phyloP scores from a whole-genome alignment of 1,284 basidiomycete genomes.

The Kwoniella shivajii region DNA sequence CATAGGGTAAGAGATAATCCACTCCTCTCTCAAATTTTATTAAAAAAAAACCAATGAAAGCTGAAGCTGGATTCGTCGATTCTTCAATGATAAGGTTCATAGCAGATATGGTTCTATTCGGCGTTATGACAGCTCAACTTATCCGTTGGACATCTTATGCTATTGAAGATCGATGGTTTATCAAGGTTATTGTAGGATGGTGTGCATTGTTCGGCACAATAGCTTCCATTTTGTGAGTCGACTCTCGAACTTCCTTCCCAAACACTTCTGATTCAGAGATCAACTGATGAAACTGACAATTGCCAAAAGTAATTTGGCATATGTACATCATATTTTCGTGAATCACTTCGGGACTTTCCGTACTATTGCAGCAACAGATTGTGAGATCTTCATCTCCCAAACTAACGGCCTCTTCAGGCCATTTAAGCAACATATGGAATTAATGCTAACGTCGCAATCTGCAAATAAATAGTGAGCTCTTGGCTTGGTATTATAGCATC shows the following conservation, averaged over 20 bases:
- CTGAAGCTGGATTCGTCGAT: not conserved
- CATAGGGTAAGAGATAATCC: conserved; percentile 2
- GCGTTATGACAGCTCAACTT: conserved; percentile 1
- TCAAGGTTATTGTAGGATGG: conserved; percentile 3
- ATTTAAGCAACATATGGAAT: too few species aligned
- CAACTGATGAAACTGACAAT: not conserved
- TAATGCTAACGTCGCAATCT: too few species aligned
- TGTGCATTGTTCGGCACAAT: conserved; percentile 3
- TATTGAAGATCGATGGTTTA: conserved; percentile 5
- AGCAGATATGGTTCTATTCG: conserved; percentile 5
- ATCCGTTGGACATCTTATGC: conserved; percentile 1
- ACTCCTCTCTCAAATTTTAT: too few species aligned
- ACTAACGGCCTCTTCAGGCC: too few species aligned
- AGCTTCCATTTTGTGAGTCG: conserved; percentile 2
- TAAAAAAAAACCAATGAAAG: not conserved
- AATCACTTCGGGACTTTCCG: not conserved
- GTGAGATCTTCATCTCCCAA: too few species aligned
- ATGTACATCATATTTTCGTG: conserved; percentile 2
- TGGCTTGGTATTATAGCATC: conserved; percentile 6
- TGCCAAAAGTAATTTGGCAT: conserved; percentile 3
- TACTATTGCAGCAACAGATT: not conserved
- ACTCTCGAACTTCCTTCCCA: not conserved
- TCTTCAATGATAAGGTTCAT: not conserved
- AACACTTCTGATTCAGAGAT: not conserved
- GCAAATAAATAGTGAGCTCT: not conserved